Base-by-base conservation (phyloP, 1,284 basidiomycete genomes). In the Cystobasidiaceae sp. region DNA sequence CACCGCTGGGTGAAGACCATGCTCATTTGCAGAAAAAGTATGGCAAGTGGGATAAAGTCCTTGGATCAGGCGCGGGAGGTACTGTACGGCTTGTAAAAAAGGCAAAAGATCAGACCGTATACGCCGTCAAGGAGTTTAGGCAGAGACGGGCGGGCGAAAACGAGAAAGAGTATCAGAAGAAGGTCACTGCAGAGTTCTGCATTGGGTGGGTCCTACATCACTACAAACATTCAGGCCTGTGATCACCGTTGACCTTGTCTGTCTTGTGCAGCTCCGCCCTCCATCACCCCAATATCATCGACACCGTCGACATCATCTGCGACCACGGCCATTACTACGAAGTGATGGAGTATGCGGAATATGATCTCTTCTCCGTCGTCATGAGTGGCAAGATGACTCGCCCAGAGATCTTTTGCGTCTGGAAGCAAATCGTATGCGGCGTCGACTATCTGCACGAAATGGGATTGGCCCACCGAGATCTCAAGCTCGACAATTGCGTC, bases 401-500 rank as follows among this genome's bases (percentile, higher is more conserved):
- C 28, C 92, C 93, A 57, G 94, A 99, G 78, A 94, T 97, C 69
- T 97, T 97, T 81, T 99, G 96, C 76, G 92, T 98, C 70, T 98
- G 97, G 80, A 89, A 92, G 62, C 96, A 99, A 79, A 97, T 99
- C 71, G 90, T 94, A 77, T 90, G 93, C 74, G 96, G 96, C 62
- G 94, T 99, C 71, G 89, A 96, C 78, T 98, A 99, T 77, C 85
- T 99, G 61, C 96, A 99, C 78, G 87, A 88, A 68, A 88, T 98
- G 81, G 96, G 96, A 41, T 86, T 98, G 33, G 96, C 96, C 1
- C 96, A 99, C 75, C 89, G 96, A 41, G 96, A 99, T 78, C 84
- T 99, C 77, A 99, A 99, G 79, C 87, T 99, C 70, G 96, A 99
- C 81, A 99, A 99, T 78, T 98, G 96, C 77, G 96, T 99, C 79